These are phyloP conservation scores for Silybum marianum DNA, from an alignment of 129 eudicot species.

Conservation along the genomic window DNA sequence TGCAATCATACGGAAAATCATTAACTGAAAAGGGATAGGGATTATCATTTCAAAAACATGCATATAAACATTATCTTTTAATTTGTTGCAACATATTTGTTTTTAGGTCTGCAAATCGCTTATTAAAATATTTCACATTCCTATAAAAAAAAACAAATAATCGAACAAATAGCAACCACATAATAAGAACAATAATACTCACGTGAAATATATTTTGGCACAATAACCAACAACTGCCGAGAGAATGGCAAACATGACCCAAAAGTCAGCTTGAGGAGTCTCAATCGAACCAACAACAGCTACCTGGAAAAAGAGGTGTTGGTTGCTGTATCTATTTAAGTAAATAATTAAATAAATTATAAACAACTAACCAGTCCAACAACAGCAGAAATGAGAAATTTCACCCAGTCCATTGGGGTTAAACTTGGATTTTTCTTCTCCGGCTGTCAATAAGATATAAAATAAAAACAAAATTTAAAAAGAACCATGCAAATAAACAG, in stretches of 20 bases:
- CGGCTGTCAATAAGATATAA: conserved; percentile 52
- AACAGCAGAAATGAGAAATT: conserved; percentile 77
- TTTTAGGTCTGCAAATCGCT: background rate
- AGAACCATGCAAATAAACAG: background rate
- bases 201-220: conserved; percentile 97
- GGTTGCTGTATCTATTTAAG: conserved; percentile 1
- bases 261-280: conserved; percentile 86
- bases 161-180: background rate
- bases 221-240: conserved; percentile 89
- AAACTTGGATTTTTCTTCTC: conserved; percentile 98
- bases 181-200: conserved; percentile 25
- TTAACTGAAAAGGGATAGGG: conserved; percentile 5
- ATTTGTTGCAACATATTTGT: background rate
- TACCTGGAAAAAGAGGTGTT: conserved; percentile 48
- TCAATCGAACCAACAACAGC: conserved; percentile 80
- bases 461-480: background rate
- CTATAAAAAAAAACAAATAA: background rate
- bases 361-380: conserved; percentile 85
- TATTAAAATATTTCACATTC: background rate
- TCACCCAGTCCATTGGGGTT: conserved; percentile 98
- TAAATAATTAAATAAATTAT: background rate
- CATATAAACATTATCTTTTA: background rate
- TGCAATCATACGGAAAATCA: conserved; percentile 12
- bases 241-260: conserved; percentile 92
- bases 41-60: background rate